These are phyloP conservation scores for Wallacemonas rigidus DNA, from an alignment of 208 protist genomes.

Conservation along the genomic window DNA sequence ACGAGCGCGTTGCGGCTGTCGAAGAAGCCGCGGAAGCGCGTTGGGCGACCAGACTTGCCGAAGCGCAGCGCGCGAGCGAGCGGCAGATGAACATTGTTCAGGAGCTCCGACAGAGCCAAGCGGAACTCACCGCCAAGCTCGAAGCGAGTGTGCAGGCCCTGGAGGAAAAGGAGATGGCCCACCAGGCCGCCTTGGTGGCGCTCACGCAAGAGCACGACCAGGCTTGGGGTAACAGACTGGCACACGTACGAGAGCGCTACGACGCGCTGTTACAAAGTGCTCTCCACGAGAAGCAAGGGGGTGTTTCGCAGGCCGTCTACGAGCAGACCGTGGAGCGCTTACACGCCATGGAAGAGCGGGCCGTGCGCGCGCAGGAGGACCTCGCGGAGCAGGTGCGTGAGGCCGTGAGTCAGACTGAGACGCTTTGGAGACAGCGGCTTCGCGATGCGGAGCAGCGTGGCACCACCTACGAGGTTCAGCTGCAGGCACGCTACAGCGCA, in stretches of 20 bases:
- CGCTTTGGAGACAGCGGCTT: slow-evolving; percentile 8
- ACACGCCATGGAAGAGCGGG: slow-evolving; percentile 27
- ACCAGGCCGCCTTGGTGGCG: slow-evolving; percentile 22
- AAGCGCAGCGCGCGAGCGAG: slow-evolving; percentile 22
- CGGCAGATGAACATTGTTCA: slow-evolving; percentile 21
- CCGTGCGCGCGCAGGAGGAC: slow-evolving; percentile 28
- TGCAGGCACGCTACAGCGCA: slow-evolving; percentile 14
- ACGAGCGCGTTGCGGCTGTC: slow-evolving; percentile 17
- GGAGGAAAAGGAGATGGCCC: slow-evolving; percentile 10
- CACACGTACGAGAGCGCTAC: slow-evolving; percentile 21
- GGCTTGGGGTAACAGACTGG: slow-evolving; percentile 12
- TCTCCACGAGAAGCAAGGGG: slow-evolving; percentile 27
- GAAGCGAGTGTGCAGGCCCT: slow-evolving; percentile 24
- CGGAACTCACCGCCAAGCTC: slow-evolving; percentile 16
- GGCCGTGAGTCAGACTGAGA: slow-evolving; percentile 14
- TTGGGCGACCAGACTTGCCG: neutral
- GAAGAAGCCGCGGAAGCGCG: slow-evolving; percentile 28
- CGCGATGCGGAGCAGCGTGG: slow-evolving; percentile 25
- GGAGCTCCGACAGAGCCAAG: slow-evolving; percentile 24
- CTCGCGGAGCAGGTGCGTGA: slow-evolving; percentile 24
- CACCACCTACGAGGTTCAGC: slow-evolving; percentile 7
- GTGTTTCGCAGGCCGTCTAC: slow-evolving; percentile 21
- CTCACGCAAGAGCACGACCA: slow-evolving; percentile 28
- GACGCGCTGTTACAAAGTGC: slow-evolving; percentile 12
- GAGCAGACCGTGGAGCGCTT: slow-evolving; percentile 27